Conservation (phyloP, 2,329 filamentous ascomycete genomes). For the Dothistroma septosporum region DNA sequence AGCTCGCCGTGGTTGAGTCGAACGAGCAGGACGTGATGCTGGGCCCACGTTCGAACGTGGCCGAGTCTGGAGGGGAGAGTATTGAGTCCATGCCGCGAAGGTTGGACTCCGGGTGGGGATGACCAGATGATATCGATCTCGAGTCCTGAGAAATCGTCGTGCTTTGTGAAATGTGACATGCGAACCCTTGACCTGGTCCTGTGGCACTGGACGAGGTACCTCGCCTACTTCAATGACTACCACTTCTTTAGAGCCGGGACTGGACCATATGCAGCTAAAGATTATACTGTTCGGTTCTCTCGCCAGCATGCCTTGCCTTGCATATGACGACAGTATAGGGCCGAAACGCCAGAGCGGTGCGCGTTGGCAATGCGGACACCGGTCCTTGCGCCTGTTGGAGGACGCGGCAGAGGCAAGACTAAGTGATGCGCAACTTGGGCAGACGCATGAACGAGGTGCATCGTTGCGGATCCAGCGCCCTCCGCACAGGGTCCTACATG, state of each 20-base stretch:
- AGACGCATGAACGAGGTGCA: conserved; percentile 12
- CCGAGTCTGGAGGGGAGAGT: conserved; percentile 8
- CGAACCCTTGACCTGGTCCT: conserved; percentile 2
- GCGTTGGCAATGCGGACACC: conserved; percentile 5
- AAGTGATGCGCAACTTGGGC: neutral
- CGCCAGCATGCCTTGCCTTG: neutral
- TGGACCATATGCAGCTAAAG: neutral
- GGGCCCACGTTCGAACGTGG: conserved; percentile 3
- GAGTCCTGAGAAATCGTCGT: conserved; percentile 1
- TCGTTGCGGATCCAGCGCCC: neutral
- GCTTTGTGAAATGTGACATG: conserved; percentile 4
- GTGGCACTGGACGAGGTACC: neutral
- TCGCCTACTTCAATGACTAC: neutral
- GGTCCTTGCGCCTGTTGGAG: conserved; percentile 1
- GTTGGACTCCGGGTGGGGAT: conserved; percentile 10
- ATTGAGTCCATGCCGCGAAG: conserved; percentile 14
- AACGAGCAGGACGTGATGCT: conserved; percentile 12
- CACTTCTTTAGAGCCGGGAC: neutral
- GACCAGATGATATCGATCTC: conserved; percentile 2
- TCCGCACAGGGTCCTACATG: neutral
- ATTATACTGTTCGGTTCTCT: neutral
- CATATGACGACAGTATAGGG: conserved; percentile 12
- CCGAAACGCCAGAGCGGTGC: conserved; percentile 3
- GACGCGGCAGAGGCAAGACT: neutral
- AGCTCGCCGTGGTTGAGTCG: conserved; percentile 14